Base-by-base conservation (phyloP, 2,329 filamentous ascomycete genomes). In the Colletotrichum sp. region DNA sequence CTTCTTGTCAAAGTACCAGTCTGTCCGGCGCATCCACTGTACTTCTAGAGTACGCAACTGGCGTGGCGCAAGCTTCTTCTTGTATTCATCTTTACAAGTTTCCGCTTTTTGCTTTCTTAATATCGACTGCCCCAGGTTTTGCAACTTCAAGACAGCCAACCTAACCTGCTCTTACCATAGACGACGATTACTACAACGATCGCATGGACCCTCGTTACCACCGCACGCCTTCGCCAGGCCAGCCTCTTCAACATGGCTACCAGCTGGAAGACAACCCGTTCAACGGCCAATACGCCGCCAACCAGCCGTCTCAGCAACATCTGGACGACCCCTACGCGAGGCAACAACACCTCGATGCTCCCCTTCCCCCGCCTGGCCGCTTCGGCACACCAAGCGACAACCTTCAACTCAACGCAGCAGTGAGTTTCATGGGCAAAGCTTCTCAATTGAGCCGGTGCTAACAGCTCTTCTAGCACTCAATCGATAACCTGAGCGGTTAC, bases 181-280 rank as follows among this genome's bases (percentile, higher is more conserved):
- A 92, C 87, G 89, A 92, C 86, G 88, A 91, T 79, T 91, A 92
- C 80, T 91, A 91, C 86, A 88, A 90, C 83, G 88, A 88, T 78
- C 87, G 86, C 76, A 93, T 93, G 91, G 89, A 92, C 81, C 87
- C 86, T 79, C 84, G 85, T 75, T 80, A 72, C 89, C 88, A 90
- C 84, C 92, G 93, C 79, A 92, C 94, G 72, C 95, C 95, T 69
- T 97, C 95, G 63, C 95, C 95, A 39, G 93, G 92, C 65, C 93
- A 95, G 79, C 94, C 94, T 32, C 86, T 94, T 18, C 91, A 92
- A 75, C 91, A 93, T 80, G 92, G 93, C 79, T 98, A 98, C 84
- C 95, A 98, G 83, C 90, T 98, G 63, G 93, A 97, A 60, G 95
- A 98, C 84, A 91, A 93, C 79, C 92, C 93, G 10, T 96, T 95